These are phyloP conservation scores for Lepidium sativum DNA, from an alignment of 345 rosid genomes.

Conservation along the genomic window DNA sequence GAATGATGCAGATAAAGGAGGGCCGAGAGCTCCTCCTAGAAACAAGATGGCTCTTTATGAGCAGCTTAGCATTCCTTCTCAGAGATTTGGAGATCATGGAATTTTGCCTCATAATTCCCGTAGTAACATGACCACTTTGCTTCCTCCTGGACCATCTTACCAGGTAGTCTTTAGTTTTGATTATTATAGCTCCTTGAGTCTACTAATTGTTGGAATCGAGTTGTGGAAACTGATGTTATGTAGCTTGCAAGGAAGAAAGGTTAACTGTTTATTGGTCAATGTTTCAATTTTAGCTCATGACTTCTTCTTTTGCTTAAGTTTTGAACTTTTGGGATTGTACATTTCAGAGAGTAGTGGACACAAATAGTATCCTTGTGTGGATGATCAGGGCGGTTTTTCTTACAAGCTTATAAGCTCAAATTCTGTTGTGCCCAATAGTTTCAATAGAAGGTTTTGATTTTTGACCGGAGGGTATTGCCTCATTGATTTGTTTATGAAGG, in stretches of 20 bases:
- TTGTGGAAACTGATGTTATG: background rate
- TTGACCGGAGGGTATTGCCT: background rate
- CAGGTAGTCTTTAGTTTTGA: constrained; percentile 41
- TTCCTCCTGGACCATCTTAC: constrained; percentile 43
- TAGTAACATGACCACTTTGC: constrained; percentile 26
- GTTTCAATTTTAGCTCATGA: background rate
- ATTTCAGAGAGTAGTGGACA: background rate
- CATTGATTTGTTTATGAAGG: background rate
- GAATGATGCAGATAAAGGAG: constrained; percentile 83
- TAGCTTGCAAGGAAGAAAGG: background rate
- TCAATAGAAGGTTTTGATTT: background rate
- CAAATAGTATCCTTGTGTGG: background rate
- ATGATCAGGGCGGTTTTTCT: background rate
- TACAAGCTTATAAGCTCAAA: no score
- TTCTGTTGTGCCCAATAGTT: background rate
- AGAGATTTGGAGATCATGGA: constrained; percentile 47
- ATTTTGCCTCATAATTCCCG: constrained; percentile 26
- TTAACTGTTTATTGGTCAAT: background rate
- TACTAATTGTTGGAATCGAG: background rate
- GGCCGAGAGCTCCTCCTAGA: constrained; percentile 97
- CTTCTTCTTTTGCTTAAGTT: background rate
- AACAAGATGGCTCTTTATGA: constrained; percentile 99
- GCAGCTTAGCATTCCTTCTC: constrained; percentile 82
- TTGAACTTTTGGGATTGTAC: background rate
- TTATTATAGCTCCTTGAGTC: background rate